Evolutionary conservation across 2,329 filamentous ascomycete species (phyloP).

Genomic region (Aspergillus bombycis): DNA sequence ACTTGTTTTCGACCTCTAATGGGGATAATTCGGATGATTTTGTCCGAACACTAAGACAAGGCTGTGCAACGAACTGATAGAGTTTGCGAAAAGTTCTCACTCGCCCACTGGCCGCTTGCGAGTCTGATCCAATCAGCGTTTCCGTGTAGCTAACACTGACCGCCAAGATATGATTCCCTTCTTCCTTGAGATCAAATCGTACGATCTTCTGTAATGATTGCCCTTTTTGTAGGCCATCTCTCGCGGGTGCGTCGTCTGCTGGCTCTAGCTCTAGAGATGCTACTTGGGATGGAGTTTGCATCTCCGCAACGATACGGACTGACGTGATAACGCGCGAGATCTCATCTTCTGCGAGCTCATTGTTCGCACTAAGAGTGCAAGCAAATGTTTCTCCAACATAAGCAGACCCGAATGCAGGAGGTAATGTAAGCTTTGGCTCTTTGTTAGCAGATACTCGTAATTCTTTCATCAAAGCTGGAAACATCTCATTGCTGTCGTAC

Average conservation of each 20-base stretch:
- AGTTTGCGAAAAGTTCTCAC: slow-evolving; percentile 89
- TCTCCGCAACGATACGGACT: slow-evolving; percentile 84
- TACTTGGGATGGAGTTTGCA: slow-evolving; percentile 85
- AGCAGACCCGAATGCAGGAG: slow-evolving; percentile 87
- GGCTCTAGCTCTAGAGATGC: slow-evolving; percentile 62
- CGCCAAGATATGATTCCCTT: slow-evolving; percentile 89
- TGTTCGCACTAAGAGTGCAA: slow-evolving; percentile 95
- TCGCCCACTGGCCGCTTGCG: slow-evolving; percentile 58
- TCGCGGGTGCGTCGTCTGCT: slow-evolving; percentile 51
- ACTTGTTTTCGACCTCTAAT: slow-evolving; percentile 49
- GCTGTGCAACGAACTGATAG: slow-evolving; percentile 94
- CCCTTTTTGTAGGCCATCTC: slow-evolving; percentile 46
- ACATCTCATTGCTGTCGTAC: slow-evolving; percentile 32
- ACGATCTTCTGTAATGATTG: slow-evolving; percentile 80
- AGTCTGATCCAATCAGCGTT: slow-evolving; percentile 58
- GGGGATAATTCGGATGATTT: slow-evolving; percentile 72
- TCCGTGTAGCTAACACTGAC: slow-evolving; percentile 96
- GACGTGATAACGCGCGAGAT: slow-evolving; percentile 63
- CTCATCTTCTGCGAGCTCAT: slow-evolving; percentile 63
- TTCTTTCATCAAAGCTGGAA: background rate
- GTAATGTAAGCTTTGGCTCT: slow-evolving; percentile 68
- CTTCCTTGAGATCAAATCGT: slow-evolving; percentile 86
- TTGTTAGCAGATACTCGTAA: slow-evolving; percentile 17
- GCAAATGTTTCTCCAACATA: slow-evolving; percentile 95
- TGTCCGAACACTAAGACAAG: slow-evolving; percentile 84